These are phyloP conservation scores for Amanita muscaria DNA, from an alignment of 768 basidiomycete genomes.

Conservation along the genomic window DNA sequence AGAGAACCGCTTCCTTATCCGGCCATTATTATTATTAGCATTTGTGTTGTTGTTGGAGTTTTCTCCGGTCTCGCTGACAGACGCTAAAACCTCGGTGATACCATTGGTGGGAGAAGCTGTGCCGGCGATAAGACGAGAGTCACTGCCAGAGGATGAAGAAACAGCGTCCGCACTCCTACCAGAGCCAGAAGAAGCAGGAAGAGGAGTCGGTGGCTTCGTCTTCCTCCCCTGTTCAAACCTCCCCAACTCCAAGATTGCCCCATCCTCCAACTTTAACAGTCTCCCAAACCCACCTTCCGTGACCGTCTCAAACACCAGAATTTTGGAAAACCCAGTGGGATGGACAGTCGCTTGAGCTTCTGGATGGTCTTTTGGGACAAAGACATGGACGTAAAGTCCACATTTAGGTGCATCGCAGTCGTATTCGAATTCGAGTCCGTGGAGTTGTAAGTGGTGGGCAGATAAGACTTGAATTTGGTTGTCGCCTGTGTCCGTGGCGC, in stretches of 20 bases:
- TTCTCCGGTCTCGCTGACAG: conserved; percentile 7
- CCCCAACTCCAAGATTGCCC: conserved; percentile 72
- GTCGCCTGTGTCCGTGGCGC: conserved; percentile 21
- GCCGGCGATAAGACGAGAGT: background rate
- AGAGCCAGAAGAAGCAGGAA: background rate
- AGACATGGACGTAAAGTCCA: conserved; percentile 67
- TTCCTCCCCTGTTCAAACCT: conserved; percentile 45
- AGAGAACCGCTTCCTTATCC: conserved; percentile 47
- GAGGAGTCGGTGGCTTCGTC: conserved; percentile 17
- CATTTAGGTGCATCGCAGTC: conserved; percentile 88
- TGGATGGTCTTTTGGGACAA: conserved; percentile 58
- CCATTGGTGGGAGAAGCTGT: conserved; percentile 1
- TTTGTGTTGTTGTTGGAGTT: too few relatives aligned
- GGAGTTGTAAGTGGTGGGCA: conserved; percentile 51
- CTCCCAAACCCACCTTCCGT: conserved; percentile 81
- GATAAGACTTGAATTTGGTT: too few relatives aligned
- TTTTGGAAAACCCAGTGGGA: conserved; percentile 29
- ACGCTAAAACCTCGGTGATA: conserved; percentile 2
- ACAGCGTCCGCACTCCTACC: background rate
- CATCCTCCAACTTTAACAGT: conserved; percentile 64
- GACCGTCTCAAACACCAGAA: conserved; percentile 54
- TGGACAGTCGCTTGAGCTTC: conserved; percentile 34
- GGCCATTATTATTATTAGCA: conserved; percentile 17
- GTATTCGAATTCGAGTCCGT: conserved; percentile 85
- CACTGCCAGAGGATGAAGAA: background rate